These are phyloP conservation scores for Artemisia tridentata DNA, from an alignment of 129 eudicot species.

Conservation along the genomic window DNA sequence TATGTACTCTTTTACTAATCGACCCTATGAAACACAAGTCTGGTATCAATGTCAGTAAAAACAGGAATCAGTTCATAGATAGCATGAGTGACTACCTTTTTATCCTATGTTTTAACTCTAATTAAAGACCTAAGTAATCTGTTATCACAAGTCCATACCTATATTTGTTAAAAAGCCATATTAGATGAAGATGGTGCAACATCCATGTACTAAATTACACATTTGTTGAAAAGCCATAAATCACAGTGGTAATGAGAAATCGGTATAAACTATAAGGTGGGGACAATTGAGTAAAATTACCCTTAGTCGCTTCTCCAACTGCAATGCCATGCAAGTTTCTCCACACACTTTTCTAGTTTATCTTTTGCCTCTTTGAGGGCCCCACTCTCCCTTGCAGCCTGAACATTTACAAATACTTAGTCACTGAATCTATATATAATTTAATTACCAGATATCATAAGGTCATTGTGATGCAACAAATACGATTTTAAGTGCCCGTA, in stretches of 20 bases:
- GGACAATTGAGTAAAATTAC: constrained; percentile 35
- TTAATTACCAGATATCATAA: constrained; percentile 1
- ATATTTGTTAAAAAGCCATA: no score
- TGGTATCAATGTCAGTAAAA: no score
- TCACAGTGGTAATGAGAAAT: not conserved
- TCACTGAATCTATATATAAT: constrained; percentile 6
- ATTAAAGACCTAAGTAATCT: no score
- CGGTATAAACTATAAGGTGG: not conserved
- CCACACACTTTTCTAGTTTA: constrained; percentile 96
- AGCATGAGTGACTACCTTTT: no score
- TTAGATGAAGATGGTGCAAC: no score
- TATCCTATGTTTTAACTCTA: no score
- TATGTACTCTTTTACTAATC: no score
- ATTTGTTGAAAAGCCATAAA: no score
- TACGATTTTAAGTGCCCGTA: constrained; percentile 90
- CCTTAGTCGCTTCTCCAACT: constrained; percentile 85
- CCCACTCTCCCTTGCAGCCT: constrained; percentile 99
- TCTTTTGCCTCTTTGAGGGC: constrained; percentile 98
- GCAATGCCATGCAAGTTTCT: constrained; percentile 95
- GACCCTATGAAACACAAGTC: no score
- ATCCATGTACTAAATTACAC: no score
- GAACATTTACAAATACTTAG: constrained; percentile 13
- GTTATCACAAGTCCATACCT: no score
- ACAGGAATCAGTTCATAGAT: no score
- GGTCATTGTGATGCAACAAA: constrained; percentile 13